Evolutionary conservation across 2,329 filamentous ascomycete genomes (phyloP).

Genomic region (Endoconidiophora polonica): DNA sequence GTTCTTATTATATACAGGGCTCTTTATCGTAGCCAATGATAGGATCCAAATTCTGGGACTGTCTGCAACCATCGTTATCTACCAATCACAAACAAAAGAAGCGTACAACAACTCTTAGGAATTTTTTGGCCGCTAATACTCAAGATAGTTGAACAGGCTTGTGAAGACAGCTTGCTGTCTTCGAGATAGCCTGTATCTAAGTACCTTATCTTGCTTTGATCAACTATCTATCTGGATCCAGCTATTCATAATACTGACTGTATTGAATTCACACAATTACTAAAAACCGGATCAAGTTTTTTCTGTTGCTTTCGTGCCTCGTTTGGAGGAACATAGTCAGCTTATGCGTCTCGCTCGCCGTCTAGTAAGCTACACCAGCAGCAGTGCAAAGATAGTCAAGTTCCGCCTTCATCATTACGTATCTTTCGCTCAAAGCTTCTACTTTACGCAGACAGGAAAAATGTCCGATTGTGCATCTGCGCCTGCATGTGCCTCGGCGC

Average conservation of each 20-base stretch:
- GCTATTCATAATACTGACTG: not conserved
- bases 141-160: too few relatives aligned
- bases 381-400: not conserved
- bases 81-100: slow-evolving; percentile 4
- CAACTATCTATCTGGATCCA: too few relatives aligned
- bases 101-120: too few relatives aligned
- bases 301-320: too few relatives aligned
- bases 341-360: slow-evolving; percentile 1
- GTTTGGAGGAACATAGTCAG: not conserved
- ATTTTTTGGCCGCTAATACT: too few relatives aligned
- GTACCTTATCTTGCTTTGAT: too few relatives aligned
- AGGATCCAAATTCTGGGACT: not conserved
- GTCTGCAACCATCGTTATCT: slow-evolving; percentile 4
- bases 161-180: too few relatives aligned
- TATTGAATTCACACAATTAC: not conserved
- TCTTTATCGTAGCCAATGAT: slow-evolving; percentile 2
- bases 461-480: too few relatives aligned
- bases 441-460: too few relatives aligned
- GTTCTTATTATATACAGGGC: not conserved
- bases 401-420: not conserved
- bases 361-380: not conserved
- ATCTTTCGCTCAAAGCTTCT: not conserved
- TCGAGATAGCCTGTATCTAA: too few relatives aligned
- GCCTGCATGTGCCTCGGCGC: too few relatives aligned
- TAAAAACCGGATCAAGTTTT: too few relatives aligned